Evolutionary conservation across 2,329 filamentous ascomycete species (phyloP), one percentile per base, ranked within the genome.

Genomic region (Nemania sp.): DNA sequence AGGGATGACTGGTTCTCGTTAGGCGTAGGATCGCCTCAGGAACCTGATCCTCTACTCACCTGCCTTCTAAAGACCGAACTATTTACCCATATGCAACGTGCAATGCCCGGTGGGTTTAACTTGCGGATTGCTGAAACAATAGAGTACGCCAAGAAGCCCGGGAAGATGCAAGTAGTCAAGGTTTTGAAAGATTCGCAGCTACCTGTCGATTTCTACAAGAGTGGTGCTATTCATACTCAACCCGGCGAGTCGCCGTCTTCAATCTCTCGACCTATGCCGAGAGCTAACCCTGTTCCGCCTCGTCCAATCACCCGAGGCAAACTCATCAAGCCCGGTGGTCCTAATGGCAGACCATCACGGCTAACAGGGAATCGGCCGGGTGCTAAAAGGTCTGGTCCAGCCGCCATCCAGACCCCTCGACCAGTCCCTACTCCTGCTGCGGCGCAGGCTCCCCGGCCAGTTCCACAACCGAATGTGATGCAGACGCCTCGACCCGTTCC

Each of bases 1-100:
- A 93, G 93, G 71, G 96, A 99, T 75, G 96, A 99, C 80, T 99
- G 96, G 96, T 98, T 99, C 80, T 93, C 95, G 1, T 85, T 99
- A 41, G 93, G 94, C 2, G 87, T 97, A 52, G 93, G 93, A n/a
- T 94, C 94, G 35, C 90, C 91, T 8, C 93, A 97, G 77, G 95
- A 98, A 78, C 87, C 96, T 0, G 96, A 99, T 79, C 94, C 96
- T n/a, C 85, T 99, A 24, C 81, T 99, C 76, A 97, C 91, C 81
- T 99, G 96, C 77, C 84, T 98, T 22, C 90, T 99, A 80, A 99
- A 99, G 84, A 99, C 96, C 0, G 96, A 99, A 77, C 90, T 99
- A 80, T 97, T 98, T 77, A 97, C 95, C 0, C 94, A 98, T 71
- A 90, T 99, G 82, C 89, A 91, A 77, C 90, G 89, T 58, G 89